phyloP scores from a whole-genome alignment of 208 protist genomes.

The Wallacemonas collosoma region DNA sequence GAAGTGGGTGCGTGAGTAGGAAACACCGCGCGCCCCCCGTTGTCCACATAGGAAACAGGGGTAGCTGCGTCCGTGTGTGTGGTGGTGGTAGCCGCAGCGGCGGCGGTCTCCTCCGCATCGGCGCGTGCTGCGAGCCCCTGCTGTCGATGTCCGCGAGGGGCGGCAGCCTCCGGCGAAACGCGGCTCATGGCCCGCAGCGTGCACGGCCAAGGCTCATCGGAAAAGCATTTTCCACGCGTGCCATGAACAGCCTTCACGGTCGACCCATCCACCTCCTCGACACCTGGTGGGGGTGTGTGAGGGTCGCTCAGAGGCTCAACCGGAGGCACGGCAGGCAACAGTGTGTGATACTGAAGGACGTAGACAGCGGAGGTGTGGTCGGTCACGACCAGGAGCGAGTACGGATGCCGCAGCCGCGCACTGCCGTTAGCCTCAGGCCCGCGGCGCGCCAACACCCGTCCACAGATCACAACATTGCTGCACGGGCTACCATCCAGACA shows the following conservation, averaged over 20 bases:
- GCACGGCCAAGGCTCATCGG: neutral
- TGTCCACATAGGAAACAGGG: too few species aligned
- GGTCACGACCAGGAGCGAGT: constrained; percentile 31
- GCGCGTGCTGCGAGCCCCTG: neutral
- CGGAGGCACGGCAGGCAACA: neutral
- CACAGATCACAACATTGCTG: constrained; percentile 41
- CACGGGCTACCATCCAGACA: constrained; percentile 42
- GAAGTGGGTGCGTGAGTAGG: too few species aligned
- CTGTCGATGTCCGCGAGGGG: too few species aligned
- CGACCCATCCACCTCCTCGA: too few species aligned
- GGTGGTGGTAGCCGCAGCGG: too few species aligned
- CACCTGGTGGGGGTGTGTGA: too few species aligned
- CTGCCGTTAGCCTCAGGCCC: constrained; percentile 26
- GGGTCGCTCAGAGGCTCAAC: too few species aligned
- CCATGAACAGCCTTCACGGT: too few species aligned
- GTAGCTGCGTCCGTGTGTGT: too few species aligned
- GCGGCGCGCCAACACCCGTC: constrained; percentile 45
- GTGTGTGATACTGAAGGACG: constrained; percentile 31
- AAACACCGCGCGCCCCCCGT: too few species aligned
- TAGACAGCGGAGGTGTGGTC: constrained; percentile 33
- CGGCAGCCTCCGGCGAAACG: neutral
- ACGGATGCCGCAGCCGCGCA: constrained; percentile 13
- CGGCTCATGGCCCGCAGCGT: neutral
- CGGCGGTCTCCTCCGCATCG: neutral
- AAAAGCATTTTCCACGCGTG: neutral